Evolutionary conservation across 495 filamentous ascomycete genomes (phyloP).

Genomic region (Daldinia grandis): DNA sequence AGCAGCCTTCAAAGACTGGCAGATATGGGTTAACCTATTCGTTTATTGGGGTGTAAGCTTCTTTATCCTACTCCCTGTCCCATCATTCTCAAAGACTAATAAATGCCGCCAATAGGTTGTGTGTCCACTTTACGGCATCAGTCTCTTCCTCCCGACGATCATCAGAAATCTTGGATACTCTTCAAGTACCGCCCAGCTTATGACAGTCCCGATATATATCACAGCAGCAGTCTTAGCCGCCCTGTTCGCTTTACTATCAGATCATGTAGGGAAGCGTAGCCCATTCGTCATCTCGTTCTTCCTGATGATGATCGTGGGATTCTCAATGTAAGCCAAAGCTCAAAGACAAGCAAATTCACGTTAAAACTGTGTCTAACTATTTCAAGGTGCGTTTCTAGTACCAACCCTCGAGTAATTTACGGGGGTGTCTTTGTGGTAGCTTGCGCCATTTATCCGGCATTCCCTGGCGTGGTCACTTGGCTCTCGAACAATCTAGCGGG

Average conservation of each 20-base stretch:
- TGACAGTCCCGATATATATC: conserved; percentile 80
- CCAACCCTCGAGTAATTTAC: conserved; percentile 72
- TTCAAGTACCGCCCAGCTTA: conserved; percentile 70
- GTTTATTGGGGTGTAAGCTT: conserved; percentile 61
- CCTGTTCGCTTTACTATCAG: conserved; percentile 65
- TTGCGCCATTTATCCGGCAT: conserved; percentile 67
- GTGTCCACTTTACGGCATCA: conserved; percentile 76
- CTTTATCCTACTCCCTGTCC: not conserved
- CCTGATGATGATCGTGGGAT: conserved; percentile 69
- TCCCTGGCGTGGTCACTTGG: conserved; percentile 77
- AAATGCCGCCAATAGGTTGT: conserved; percentile 58
- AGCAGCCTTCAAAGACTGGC: conserved; percentile 74
- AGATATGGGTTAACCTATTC: conserved; percentile 73
- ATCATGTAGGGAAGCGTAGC: conserved; percentile 66
- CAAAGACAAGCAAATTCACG: conserved; percentile 34
- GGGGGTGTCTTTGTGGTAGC: conserved; percentile 77
- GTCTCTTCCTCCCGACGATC: conserved; percentile 74
- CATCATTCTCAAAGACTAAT: conserved; percentile 52
- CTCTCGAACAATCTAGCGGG: conserved; percentile 75
- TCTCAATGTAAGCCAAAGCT: conserved; percentile 59
- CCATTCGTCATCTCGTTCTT: conserved; percentile 71
- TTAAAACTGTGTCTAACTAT: conserved; percentile 24
- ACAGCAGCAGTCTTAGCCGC: conserved; percentile 68
- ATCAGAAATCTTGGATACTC: conserved; percentile 65
- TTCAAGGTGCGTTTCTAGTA: conserved; percentile 51